These are phyloP conservation scores for Neofusicoccum parvum DNA, from an alignment of 2,329 filamentous ascomycete species.

Conservation along the genomic window DNA sequence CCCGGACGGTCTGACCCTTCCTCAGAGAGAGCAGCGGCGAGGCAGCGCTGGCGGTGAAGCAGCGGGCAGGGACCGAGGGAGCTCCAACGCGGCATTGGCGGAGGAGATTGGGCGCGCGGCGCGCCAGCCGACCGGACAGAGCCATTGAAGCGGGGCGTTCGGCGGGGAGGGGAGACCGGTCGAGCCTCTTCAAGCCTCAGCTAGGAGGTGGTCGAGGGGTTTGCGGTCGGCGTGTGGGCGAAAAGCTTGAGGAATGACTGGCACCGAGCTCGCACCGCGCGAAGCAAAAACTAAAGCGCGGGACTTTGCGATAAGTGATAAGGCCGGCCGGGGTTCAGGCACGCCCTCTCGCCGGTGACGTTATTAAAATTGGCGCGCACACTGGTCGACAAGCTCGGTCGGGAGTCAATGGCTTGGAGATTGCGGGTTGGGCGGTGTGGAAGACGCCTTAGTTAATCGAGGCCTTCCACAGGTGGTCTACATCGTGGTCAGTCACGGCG, in stretches of 20 bases:
- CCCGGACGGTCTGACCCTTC: constrained; percentile 34
- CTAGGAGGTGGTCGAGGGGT: constrained; percentile 6
- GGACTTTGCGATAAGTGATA: constrained; percentile 20
- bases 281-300: constrained; percentile 20
- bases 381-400: neutral
- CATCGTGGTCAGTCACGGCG: constrained; percentile 24
- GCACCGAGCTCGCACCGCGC: constrained; percentile 7
- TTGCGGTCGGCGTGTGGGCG: constrained; percentile 8
- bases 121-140: constrained; percentile 45
- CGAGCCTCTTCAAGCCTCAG: constrained; percentile 26
- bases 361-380: constrained; percentile 4
- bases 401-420: constrained; percentile 10
- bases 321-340: constrained; percentile 11
- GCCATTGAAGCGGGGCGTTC: constrained; percentile 33
- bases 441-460: constrained; percentile 58
- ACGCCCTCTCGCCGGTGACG: constrained; percentile 11
- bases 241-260: constrained; percentile 1
- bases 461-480: constrained; percentile 70
- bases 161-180: constrained; percentile 27
- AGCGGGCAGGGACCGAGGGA: constrained; percentile 34
- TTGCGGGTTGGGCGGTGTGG: constrained; percentile 24
- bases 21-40: constrained; percentile 36
- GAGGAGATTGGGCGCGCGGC: constrained; percentile 39
- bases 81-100: constrained; percentile 35
- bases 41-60: constrained; percentile 36